A percentile compares a stretch with the other conserved stretches of the same genome.
Conservation (phyloP, 192 early-diverging fungal genomes). For the Coemansia aciculifera region DNA sequence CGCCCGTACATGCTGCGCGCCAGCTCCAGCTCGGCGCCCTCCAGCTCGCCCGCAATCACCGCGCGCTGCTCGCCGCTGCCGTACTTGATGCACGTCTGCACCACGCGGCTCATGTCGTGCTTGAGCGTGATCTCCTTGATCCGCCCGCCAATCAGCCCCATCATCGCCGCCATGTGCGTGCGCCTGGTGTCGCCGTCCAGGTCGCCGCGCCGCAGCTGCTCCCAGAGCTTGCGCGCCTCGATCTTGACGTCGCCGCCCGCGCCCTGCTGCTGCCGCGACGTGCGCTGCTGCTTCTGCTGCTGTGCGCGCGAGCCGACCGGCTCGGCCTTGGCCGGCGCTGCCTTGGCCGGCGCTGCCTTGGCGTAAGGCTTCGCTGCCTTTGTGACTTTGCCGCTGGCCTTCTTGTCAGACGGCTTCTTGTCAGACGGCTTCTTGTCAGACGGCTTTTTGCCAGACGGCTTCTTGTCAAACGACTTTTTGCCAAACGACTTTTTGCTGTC, state of each 20-base stretch:
- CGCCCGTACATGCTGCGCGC: conserved; percentile 81
- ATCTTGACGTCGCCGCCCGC: conserved; percentile 71
- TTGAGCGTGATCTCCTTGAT: conserved; percentile 89
- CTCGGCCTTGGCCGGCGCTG: background rate
- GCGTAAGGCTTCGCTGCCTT: conserved; percentile 4
- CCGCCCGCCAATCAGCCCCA: conserved; percentile 77
- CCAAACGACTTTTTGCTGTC: background rate
- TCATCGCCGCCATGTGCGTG: conserved; percentile 73
- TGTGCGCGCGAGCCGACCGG: conserved; percentile 37
- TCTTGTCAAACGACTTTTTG: background rate
- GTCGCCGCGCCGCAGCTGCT: conserved; percentile 74
- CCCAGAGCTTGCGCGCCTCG: conserved; percentile 82
- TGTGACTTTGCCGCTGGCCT: background rate
- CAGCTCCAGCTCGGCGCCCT: conserved; percentile 72
- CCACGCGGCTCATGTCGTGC: conserved; percentile 91
- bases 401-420: background rate
- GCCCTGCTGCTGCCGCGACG: conserved; percentile 33
- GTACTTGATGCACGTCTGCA: conserved; percentile 91
- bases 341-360: background rate
- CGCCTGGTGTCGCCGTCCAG: conserved; percentile 63
- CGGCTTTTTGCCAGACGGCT: background rate
- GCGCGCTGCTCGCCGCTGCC: conserved; percentile 75
- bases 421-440: background rate
- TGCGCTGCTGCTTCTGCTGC: conserved; percentile 57
- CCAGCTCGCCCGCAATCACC: conserved; percentile 78